Conservation (phyloP, 2,329 filamentous ascomycete species). For the Trichoderma semiorbis region DNA sequence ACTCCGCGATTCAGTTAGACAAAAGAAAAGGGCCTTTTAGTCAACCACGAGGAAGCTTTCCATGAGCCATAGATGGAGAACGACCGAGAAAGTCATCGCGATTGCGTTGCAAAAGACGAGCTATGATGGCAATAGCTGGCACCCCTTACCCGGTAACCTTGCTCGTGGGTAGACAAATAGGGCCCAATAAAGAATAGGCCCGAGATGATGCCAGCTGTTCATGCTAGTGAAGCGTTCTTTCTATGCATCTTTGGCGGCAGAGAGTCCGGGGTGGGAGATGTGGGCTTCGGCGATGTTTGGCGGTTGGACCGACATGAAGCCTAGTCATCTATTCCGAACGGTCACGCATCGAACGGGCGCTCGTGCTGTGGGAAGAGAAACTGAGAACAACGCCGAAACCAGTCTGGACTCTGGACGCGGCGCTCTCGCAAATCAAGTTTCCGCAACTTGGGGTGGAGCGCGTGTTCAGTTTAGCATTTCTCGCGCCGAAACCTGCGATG, state of each 20-base stretch:
- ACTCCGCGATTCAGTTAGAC: neutral
- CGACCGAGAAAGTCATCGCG: neutral
- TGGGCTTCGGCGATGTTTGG: neutral
- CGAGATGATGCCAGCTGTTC: neutral
- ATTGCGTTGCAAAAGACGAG: neutral
- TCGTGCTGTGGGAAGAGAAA: neutral
- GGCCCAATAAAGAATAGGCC: slow-evolving; percentile 4
- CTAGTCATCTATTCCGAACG: neutral
- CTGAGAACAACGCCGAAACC: neutral
- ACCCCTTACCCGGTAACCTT: neutral
- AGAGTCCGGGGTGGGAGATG: neutral
- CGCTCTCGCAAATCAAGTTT: neutral
- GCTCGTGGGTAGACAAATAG: neutral
- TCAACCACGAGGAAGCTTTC: neutral
- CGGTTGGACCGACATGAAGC: slow-evolving; percentile 6
- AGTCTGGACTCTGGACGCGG: neutral
- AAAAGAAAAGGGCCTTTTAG: slow-evolving; percentile 1
- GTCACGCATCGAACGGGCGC: neutral
- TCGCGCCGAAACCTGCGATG: neutral
- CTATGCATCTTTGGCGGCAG: neutral
- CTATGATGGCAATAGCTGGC: neutral
- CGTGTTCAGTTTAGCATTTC: neutral
- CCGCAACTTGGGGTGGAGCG: neutral
- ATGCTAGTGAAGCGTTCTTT: slow-evolving; percentile 1
- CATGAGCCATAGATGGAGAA: neutral